Percentiles rank a stretch among this genome's conserved stretches.
Conservation (phyloP, 2,329 filamentous ascomycete species). For the Pyricularia sp. region DNA sequence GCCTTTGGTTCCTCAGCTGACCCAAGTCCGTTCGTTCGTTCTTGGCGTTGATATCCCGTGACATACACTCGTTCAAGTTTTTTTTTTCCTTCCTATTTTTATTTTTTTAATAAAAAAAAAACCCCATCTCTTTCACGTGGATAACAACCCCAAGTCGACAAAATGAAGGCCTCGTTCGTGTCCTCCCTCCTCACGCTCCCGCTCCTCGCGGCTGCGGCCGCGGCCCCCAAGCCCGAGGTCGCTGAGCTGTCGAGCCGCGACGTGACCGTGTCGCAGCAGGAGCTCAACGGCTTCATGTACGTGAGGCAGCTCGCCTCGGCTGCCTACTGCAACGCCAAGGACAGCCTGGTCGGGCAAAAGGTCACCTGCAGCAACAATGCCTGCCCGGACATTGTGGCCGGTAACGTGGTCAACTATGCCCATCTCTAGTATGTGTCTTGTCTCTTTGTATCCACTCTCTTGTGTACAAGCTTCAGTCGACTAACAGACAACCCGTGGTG, state of each 20-base stretch:
- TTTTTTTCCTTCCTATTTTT: neutral
- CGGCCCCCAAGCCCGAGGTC: neutral
- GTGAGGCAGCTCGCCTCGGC: conserved; percentile 43
- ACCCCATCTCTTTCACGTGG: neutral
- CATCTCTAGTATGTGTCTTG: conserved; percentile 22
- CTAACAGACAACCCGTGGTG: neutral
- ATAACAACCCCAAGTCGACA: neutral
- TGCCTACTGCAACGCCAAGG: conserved; percentile 42
- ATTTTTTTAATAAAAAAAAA: too few relatives aligned
- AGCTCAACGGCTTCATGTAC: conserved; percentile 33
- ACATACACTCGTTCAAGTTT: neutral
- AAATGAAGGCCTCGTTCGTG: neutral
- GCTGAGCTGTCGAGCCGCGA: conserved; percentile 1
- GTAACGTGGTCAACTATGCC: conserved; percentile 23
- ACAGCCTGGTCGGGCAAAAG: conserved; percentile 21
- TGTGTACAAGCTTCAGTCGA: too few relatives aligned
- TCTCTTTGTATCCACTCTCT: neutral
- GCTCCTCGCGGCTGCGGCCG: neutral
- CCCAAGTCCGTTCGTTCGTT: neutral
- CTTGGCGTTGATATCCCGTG: neutral
- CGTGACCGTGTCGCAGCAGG: conserved; percentile 17
- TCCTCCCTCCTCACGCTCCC: neutral
- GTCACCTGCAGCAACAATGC: conserved; percentile 31
- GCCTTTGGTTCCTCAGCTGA: neutral
- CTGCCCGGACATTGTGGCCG: conserved; percentile 33